Evolutionary conservation across 1,284 basidiomycete species (phyloP).

Genomic region (Hypsizygus ulmarius): DNA sequence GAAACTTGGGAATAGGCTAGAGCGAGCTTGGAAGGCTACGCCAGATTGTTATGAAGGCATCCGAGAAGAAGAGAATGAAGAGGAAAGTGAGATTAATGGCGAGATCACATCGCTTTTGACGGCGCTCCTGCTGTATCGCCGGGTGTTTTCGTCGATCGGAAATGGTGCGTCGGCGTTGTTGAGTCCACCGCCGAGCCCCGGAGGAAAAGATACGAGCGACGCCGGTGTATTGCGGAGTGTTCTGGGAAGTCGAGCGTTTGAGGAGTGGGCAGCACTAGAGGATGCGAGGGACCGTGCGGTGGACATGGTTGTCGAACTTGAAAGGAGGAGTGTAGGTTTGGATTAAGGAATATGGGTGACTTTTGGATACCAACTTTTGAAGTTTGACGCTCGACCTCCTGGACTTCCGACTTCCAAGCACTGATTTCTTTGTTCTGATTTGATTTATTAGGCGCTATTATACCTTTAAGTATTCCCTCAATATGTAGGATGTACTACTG

Average conservation of each 20-base stretch:
- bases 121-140: conserved; percentile 55
- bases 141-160: conserved; percentile 48
- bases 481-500: no score
- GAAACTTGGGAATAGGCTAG: conserved; percentile 51
- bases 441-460: no score
- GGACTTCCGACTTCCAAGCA: no score
- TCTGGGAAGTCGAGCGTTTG: conserved; percentile 61
- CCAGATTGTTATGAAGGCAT: conserved; percentile 19
- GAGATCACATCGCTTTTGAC: conserved; percentile 51
- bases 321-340: conserved; percentile 34
- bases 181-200: conserved; percentile 59
- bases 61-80: conserved; percentile 20
- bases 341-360: conserved; percentile 6
- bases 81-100: conserved; percentile 30
- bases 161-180: conserved; percentile 41
- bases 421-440: no score
- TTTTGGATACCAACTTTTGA: neutral
- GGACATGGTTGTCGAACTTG: conserved; percentile 58
- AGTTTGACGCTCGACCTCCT: no score
- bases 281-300: conserved; percentile 68
- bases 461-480: no score
- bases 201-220: conserved; percentile 37
- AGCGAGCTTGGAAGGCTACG: conserved; percentile 46
- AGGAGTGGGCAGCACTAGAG: conserved; percentile 47
- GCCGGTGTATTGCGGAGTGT: conserved; percentile 45